Base-by-base conservation (phyloP, 2,329 filamentous ascomycete species). In the Botryotinia narcissicola region DNA sequence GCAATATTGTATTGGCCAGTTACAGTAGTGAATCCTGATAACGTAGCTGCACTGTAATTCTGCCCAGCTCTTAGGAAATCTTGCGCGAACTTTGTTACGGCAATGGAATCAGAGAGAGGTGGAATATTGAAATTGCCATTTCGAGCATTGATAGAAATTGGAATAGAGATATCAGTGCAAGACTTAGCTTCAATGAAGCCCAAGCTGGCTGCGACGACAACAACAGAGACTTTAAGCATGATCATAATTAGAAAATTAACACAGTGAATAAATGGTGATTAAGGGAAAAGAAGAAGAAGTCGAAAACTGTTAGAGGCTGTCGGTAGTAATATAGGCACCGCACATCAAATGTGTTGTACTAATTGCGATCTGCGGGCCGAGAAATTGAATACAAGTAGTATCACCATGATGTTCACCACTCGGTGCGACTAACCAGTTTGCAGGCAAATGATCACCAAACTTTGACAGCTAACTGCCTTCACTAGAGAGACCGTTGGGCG, bases 121-220 rank as follows among this genome's bases (percentile, higher is more conserved):
- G 64, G 71, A 6, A 73, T 29, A n/a, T 62, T 62, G 54, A 73
- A 73, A 54, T 32, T 42, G 4, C 64, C 63, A 69, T 73, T 73
- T 61, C 64, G 54, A 62, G 71, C 63, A 51, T 73, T 70, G 32
- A 73, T 44, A 1, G 71, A 68, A 20, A 73, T 20, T 40, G 71
- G 63, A 70, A 73, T 46, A 18, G 71, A 46, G 20, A 72, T 60
- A 40, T 59, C 29, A 18, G 54, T 61, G 57, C 71, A 73, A 18
- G 18, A 46, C n/a, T 73, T 70, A 7, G 71, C 66, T 73, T 63
- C 57, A 44, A 46, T 20, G 29, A 73, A 61, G 46, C 64, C 35
- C n/a, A 70, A 54, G 63, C 44, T 46, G 22, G 64, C 46, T 62
- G 44, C 35, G 7, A 70, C 32, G 29, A 66, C 59, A 60, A 57